Evolutionary conservation across 73 alveolate species (phyloP).

Genomic region (Paramecium bursaria): DNA sequence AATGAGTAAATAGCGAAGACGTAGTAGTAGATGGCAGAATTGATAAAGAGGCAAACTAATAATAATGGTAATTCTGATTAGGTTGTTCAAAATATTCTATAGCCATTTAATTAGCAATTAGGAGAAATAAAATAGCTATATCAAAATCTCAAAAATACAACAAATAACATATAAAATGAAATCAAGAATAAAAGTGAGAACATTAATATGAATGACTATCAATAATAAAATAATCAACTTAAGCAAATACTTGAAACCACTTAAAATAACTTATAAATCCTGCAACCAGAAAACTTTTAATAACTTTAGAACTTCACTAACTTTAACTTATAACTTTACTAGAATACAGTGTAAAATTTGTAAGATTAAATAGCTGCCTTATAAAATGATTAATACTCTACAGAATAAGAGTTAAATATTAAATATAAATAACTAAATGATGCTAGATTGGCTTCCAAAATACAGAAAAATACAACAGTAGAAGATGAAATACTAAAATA

Average conservation of each 20-base stretch:
- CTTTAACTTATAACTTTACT: conserved; percentile 29
- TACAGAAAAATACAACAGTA: background rate
- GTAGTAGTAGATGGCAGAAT: conserved; percentile 7
- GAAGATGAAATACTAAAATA: conserved; percentile 45
- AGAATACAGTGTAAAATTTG: conserved; percentile 33
- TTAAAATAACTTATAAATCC: conserved; percentile 4
- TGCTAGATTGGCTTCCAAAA: conserved; percentile 19
- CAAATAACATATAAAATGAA: background rate
- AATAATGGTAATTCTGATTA: background rate
- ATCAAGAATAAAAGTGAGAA: background rate
- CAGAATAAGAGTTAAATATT: conserved; percentile 45
- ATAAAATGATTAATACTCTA: conserved; percentile 30
- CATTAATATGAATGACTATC: background rate
- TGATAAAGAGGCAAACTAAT: background rate
- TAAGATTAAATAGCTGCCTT: conserved; percentile 38
- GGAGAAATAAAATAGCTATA: conserved; percentile 9
- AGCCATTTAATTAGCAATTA: conserved; percentile 33
- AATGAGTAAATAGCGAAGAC: background rate
- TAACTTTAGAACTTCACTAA: conserved; percentile 4
- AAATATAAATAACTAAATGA: conserved; percentile 49
- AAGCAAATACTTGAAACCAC: conserved; percentile 31
- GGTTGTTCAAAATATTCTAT: background rate
- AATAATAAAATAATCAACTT: conserved; percentile 13
- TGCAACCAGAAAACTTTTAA: conserved; percentile 41
- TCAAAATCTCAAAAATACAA: background rate